These are phyloP conservation scores for Penicillium sclerotiorum DNA, from an alignment of 2,329 filamentous ascomycete genomes.

Conservation along the genomic window DNA sequence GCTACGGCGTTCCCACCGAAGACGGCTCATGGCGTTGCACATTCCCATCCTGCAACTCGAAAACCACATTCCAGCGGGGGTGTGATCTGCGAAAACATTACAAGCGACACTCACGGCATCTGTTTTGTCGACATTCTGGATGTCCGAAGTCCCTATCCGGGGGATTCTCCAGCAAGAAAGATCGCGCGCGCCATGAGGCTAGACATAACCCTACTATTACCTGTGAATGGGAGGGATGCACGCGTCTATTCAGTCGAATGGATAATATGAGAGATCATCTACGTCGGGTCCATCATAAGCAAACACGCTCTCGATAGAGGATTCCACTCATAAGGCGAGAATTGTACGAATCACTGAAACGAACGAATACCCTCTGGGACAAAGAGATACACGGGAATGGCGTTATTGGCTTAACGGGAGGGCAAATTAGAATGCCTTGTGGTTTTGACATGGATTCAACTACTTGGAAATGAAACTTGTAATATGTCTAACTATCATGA, in stretches of 20 bases:
- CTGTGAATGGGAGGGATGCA: slow-evolving; percentile 60
- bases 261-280: slow-evolving; percentile 61
- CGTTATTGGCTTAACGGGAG: too few relatives aligned
- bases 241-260: slow-evolving; percentile 59
- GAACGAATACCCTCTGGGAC: too few relatives aligned
- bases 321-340: too few relatives aligned
- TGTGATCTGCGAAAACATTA: slow-evolving; percentile 65
- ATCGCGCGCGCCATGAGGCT: slow-evolving; percentile 61
- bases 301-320: neutral
- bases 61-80: slow-evolving; percentile 58
- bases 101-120: slow-evolving; percentile 61
- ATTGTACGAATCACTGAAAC: too few relatives aligned
- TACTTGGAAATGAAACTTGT: too few relatives aligned
- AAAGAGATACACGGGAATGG: too few relatives aligned
- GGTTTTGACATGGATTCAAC: too few relatives aligned
- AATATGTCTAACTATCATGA: too few relatives aligned
- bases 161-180: slow-evolving; percentile 64
- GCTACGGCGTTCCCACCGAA: neutral
- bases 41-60: slow-evolving; percentile 59
- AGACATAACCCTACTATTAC: slow-evolving; percentile 61
- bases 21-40: slow-evolving; percentile 58
- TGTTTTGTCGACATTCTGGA: slow-evolving; percentile 61
- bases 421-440: too few relatives aligned
- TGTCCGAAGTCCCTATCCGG: slow-evolving; percentile 59
- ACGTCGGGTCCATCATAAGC: slow-evolving; percentile 40